Evolutionary conservation across 352 stramenopile genomes (phyloP).

Genomic region (Phytophthora sp.): DNA sequence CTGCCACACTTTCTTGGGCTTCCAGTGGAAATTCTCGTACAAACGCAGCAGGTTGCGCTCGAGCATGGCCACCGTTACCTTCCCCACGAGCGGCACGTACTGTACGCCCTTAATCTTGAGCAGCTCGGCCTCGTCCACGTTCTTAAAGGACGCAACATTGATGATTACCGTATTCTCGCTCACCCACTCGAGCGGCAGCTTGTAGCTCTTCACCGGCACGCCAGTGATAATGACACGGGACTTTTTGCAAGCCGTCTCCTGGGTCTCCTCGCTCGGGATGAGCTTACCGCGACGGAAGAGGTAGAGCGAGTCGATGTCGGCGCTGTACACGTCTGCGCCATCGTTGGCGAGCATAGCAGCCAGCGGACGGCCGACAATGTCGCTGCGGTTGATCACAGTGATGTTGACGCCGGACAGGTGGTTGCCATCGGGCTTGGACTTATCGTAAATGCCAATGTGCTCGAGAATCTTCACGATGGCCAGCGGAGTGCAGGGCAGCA

Average conservation of each 20-base stretch:
- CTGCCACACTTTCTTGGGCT: slow-evolving; percentile 88
- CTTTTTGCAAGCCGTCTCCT: slow-evolving; percentile 87
- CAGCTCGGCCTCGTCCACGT: slow-evolving; percentile 93
- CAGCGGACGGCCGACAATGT: slow-evolving; percentile 96
- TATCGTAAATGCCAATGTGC: slow-evolving; percentile 90
- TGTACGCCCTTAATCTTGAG: slow-evolving; percentile 91
- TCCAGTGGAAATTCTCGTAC: slow-evolving; percentile 96
- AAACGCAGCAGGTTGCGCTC: slow-evolving; percentile 96
- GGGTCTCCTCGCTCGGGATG: slow-evolving; percentile 82
- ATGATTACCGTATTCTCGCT: slow-evolving; percentile 93
- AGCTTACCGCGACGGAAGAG: slow-evolving; percentile 93
- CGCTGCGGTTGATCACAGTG: slow-evolving; percentile 97
- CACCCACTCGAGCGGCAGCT: slow-evolving; percentile 93
- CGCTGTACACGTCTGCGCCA: slow-evolving; percentile 94
- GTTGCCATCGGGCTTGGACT: slow-evolving; percentile 52
- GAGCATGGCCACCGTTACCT: slow-evolving; percentile 97
- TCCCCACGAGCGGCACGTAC: slow-evolving; percentile 96
- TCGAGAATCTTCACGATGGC: slow-evolving; percentile 96
- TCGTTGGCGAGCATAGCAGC: slow-evolving; percentile 96
- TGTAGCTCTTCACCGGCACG: slow-evolving; percentile 94
- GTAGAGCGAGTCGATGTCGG: slow-evolving; percentile 97
- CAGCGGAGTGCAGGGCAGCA: slow-evolving; percentile 97
- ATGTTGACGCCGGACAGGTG: slow-evolving; percentile 88
- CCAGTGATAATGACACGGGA: slow-evolving; percentile 95
- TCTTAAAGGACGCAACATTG: slow-evolving; percentile 97